A percentile compares a stretch with the other conserved stretches of the same genome.
These are phyloP conservation scores for Ophiocordyceps camponoti-rufipedis DNA, from an alignment of 2,329 filamentous ascomycete genomes.

Conservation along the genomic window DNA sequence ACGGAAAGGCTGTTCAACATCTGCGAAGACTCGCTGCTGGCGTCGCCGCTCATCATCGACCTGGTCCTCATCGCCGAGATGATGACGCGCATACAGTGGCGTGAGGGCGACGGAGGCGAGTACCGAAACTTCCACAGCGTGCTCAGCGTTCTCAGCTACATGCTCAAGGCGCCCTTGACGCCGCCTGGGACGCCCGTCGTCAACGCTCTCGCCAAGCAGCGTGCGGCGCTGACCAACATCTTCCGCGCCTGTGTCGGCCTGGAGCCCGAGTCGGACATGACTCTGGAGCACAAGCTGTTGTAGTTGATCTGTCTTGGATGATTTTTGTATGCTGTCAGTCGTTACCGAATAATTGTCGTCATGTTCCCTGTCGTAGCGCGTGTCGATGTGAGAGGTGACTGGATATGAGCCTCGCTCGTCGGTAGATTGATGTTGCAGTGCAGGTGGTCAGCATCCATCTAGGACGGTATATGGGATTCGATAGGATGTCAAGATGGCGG, in stretches of 20 bases:
- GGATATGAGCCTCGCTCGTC: no score
- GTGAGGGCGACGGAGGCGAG: conserved; percentile 37
- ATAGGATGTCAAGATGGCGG: background rate
- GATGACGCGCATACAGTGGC: conserved; percentile 98
- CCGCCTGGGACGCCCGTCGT: conserved; percentile 89
- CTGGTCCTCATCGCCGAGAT: conserved; percentile 85
- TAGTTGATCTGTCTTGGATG: conserved; percentile 18
- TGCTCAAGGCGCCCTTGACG: conserved; percentile 91
- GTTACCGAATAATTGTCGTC: no score
- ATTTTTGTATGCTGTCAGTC: background rate
- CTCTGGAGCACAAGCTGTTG: conserved; percentile 94
- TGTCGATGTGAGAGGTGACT: no score
- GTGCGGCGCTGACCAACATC: conserved; percentile 87
- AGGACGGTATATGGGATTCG: no score
- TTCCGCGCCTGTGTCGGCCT: conserved; percentile 95
- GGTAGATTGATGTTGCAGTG: no score
- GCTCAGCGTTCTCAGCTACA: conserved; percentile 93
- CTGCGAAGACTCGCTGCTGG: conserved; percentile 93
- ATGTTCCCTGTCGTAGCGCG: no score
- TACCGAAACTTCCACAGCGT: conserved; percentile 96
- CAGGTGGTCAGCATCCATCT: no score
- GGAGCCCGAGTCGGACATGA: conserved; percentile 97
- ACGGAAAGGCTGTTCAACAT: conserved; percentile 74
- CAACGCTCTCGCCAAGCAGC: conserved; percentile 92
- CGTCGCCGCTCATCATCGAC: conserved; percentile 93